phyloP scores from a whole-genome alignment of 768 basidiomycete species.

The Clathrus columnatus region DNA sequence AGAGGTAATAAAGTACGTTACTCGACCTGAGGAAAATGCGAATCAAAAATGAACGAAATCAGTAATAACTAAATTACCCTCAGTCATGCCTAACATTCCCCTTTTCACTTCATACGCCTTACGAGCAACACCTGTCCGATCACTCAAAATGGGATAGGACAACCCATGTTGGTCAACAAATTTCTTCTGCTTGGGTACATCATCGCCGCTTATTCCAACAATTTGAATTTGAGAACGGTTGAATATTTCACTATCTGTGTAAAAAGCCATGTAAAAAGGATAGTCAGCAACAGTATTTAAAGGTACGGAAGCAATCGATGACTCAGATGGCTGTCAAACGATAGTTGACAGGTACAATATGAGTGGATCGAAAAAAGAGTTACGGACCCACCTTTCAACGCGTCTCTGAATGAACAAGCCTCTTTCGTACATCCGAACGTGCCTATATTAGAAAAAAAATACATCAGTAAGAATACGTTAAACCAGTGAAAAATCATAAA shows the following conservation, averaged over 20 bases:
- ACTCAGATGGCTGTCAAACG: no score
- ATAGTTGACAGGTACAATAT: background rate
- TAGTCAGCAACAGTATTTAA: background rate
- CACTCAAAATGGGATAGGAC: constrained; percentile 72
- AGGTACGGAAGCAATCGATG: no score
- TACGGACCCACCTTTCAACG: constrained; percentile 46
- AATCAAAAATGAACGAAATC: background rate
- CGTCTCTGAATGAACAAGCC: constrained; percentile 77
- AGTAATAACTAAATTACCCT: constrained; percentile 28
- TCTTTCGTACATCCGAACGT: constrained; percentile 75
- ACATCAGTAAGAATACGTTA: background rate
- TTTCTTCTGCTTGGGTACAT: constrained; percentile 60
- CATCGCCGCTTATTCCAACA: constrained; percentile 66
- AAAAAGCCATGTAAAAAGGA: background rate
- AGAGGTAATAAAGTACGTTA: constrained; percentile 70
- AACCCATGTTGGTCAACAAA: constrained; percentile 68
- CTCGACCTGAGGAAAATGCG: constrained; percentile 30
- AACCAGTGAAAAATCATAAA: background rate
- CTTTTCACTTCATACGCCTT: constrained; percentile 60
- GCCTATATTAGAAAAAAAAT: constrained; percentile 29
- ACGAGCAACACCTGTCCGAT: constrained; percentile 50
- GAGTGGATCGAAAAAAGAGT: background rate
- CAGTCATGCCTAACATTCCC: constrained; percentile 54
- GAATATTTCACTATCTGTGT: constrained; percentile 54
- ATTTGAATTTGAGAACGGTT: constrained; percentile 54